Conservation (phyloP, 768 basidiomycete genomes). For the Rubroboletus pulcherrimus region DNA sequence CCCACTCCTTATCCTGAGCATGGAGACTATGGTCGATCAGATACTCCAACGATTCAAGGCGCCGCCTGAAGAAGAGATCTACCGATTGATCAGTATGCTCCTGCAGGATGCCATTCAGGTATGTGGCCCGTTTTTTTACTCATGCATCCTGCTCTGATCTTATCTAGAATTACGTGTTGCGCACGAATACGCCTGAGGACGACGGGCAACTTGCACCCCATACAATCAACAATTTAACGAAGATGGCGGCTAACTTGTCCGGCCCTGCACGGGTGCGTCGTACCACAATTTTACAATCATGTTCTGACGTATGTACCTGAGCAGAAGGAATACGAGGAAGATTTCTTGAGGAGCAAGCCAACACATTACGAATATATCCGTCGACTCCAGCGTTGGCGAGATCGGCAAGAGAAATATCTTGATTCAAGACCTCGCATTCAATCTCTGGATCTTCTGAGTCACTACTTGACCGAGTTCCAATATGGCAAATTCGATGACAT, state of each 20-base stretch:
- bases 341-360: slow-evolving; percentile 79
- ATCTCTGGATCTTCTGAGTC: slow-evolving; percentile 80
- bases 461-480: slow-evolving; percentile 96
- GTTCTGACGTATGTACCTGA: slow-evolving; percentile 1
- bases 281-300: not conserved
- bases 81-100: slow-evolving; percentile 83
- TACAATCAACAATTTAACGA: slow-evolving; percentile 53
- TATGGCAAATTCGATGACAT: slow-evolving; percentile 97
- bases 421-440: slow-evolving; percentile 82
- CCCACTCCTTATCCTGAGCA: slow-evolving; percentile 87
- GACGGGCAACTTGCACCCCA: slow-evolving; percentile 58
- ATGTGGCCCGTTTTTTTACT: slow-evolving; percentile 13
- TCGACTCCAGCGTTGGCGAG: slow-evolving; percentile 89
- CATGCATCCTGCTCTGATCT: not conserved
- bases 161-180: slow-evolving; percentile 60
- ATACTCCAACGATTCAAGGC: slow-evolving; percentile 87
- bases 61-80: slow-evolving; percentile 88
- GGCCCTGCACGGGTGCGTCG: slow-evolving; percentile 52
- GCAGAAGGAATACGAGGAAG: slow-evolving; percentile 87
- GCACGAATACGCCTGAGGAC: slow-evolving; percentile 64
- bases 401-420: slow-evolving; percentile 79
- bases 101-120: slow-evolving; percentile 86
- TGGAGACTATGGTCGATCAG: slow-evolving; percentile 98
- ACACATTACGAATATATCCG: slow-evolving; percentile 84
- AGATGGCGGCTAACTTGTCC: slow-evolving; percentile 59